Conservation (phyloP, 2,329 filamentous ascomycete species). For the Pseudogymnoascus sp. region DNA sequence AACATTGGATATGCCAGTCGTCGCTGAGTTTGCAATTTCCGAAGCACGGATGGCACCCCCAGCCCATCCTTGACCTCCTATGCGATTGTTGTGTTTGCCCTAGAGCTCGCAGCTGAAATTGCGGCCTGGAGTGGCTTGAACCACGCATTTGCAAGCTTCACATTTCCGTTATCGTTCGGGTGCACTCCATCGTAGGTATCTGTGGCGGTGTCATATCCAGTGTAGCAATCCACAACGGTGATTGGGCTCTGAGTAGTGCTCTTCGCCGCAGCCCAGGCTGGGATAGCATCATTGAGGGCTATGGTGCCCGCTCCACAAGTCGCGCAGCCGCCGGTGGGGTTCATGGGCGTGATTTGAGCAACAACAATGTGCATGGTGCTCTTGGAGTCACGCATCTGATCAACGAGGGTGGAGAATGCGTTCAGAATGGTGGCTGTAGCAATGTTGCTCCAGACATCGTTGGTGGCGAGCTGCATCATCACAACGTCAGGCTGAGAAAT, state of each 20-base stretch:
- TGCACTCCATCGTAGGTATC: conserved; percentile 31
- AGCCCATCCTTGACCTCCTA: background rate
- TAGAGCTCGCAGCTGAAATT: background rate
- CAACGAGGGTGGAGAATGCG: conserved; percentile 33
- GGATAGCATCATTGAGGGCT: conserved; percentile 25
- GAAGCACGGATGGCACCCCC: background rate
- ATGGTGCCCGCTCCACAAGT: conserved; percentile 22
- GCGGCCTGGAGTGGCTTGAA: conserved; percentile 11
- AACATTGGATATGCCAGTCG: background rate
- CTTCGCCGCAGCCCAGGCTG: conserved; percentile 24
- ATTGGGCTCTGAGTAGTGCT: conserved; percentile 26
- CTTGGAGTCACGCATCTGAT: conserved; percentile 36
- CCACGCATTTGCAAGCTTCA: conserved; percentile 27
- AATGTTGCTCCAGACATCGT: conserved; percentile 34
- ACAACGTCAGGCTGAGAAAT: conserved; percentile 35
- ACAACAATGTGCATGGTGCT: conserved; percentile 33
- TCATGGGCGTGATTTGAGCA: conserved; percentile 30
- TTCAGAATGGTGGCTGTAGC: conserved; percentile 29
- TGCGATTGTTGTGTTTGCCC: background rate
- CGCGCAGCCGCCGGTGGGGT: conserved; percentile 22
- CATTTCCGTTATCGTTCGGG: conserved; percentile 27
- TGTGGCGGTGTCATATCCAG: conserved; percentile 25
- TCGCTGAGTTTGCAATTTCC: background rate
- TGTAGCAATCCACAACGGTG: conserved; percentile 30
- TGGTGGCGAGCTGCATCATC: conserved; percentile 39